Conservation (phyloP, 345 rosid genomes). For the Lepidium didymum region DNA sequence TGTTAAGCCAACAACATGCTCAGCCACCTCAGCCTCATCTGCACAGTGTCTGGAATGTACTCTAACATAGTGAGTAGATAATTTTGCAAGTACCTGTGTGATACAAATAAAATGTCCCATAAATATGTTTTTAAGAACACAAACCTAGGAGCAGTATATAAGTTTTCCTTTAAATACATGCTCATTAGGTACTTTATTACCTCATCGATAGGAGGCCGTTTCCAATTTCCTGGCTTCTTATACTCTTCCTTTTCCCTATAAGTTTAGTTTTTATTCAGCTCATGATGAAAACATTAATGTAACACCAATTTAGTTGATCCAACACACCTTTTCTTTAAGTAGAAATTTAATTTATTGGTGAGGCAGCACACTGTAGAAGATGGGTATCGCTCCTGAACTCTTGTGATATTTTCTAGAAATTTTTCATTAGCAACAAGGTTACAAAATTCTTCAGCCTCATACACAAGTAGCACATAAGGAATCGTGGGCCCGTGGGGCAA, state of each 20-base stretch:
- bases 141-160: not conserved
- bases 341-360: slow-evolving; percentile 75
- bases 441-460: slow-evolving; percentile 86
- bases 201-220: slow-evolving; percentile 84
- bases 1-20: slow-evolving; percentile 79
- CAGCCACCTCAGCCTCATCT: slow-evolving; percentile 95
- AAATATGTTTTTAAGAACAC: not conserved
- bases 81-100: slow-evolving; percentile 62
- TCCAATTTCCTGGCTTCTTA: slow-evolving; percentile 67
- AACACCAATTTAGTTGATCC: not conserved
- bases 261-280: slow-evolving; percentile 17
- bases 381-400: slow-evolving; percentile 59
- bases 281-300: not conserved
- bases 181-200: slow-evolving; percentile 23
- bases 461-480: slow-evolving; percentile 54
- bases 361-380: slow-evolving; percentile 78
- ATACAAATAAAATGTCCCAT: not conserved
- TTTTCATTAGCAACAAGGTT: slow-evolving; percentile 50
- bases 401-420: slow-evolving; percentile 50
- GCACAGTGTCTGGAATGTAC: slow-evolving; percentile 80
- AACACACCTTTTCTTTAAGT: slow-evolving; percentile 66
- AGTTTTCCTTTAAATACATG: not conserved
- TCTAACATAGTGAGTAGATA: slow-evolving; percentile 57
- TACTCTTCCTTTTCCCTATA: slow-evolving; percentile 75
- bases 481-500: slow-evolving; percentile 42